Percentiles rank a stretch among this genome's conserved stretches.
phyloP scores from a whole-genome alignment of 345 rosid genomes.

The Populus euphratica region DNA sequence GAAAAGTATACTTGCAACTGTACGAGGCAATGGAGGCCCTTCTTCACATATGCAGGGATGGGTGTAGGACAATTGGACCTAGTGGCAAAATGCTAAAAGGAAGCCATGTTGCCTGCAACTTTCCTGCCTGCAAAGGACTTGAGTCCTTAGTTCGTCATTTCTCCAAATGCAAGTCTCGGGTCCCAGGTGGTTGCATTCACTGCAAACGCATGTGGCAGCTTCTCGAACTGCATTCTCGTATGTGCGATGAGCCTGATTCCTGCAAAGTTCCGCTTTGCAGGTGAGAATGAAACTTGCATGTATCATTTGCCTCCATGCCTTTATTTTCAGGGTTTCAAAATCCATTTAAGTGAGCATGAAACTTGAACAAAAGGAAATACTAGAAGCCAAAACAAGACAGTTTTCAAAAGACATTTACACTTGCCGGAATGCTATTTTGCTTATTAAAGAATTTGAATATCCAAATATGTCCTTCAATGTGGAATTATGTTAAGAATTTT shows the following conservation, averaged over 20 bases:
- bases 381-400: not conserved
- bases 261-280: constrained; percentile 88
- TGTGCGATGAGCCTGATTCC: constrained; percentile 62
- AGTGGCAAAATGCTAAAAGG: constrained; percentile 56
- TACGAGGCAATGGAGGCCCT: constrained; percentile 86
- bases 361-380: not conserved
- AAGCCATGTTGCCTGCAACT: constrained; percentile 48
- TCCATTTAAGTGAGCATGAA: not conserved
- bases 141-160: constrained; percentile 77
- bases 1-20: constrained; percentile 59
- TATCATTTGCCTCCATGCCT: not conserved
- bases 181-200: constrained; percentile 60
- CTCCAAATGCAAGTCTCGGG: constrained; percentile 65
- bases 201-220: constrained; percentile 96
- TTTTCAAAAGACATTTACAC: not conserved
- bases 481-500: not conserved
- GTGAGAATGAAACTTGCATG: constrained; percentile 33
- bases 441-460: not conserved
- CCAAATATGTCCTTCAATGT: not conserved
- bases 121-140: constrained; percentile 81
- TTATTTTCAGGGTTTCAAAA: not conserved
- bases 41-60: constrained; percentile 78
- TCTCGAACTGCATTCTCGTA: constrained; percentile 80
- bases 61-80: constrained; percentile 87
- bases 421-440: not conserved